A percentile compares a stretch with the other conserved stretches of the same genome.
phyloP scores from a whole-genome alignment of 495 filamentous ascomycete genomes.

The Hypoxylon intermedium region DNA sequence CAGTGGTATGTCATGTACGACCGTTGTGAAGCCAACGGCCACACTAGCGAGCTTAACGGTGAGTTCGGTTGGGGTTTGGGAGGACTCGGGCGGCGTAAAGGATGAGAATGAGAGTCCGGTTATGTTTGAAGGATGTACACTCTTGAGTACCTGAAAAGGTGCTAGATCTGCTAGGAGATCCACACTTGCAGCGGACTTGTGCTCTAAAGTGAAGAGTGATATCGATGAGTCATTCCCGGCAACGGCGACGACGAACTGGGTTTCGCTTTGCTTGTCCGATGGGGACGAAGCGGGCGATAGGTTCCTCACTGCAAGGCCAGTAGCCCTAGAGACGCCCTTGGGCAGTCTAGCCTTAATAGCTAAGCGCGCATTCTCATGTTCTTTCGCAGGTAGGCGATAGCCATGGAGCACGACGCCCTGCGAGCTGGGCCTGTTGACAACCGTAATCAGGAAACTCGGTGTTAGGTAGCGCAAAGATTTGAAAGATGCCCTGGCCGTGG shows the following conservation, averaged over 20 bases:
- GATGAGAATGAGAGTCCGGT: slow-evolving; percentile 83
- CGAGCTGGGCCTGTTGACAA: slow-evolving; percentile 56
- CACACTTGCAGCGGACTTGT: slow-evolving; percentile 49
- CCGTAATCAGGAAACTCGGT: slow-evolving; percentile 74
- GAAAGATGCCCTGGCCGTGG: slow-evolving; percentile 60
- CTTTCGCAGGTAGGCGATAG: slow-evolving; percentile 53
- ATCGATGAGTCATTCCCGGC: slow-evolving; percentile 85
- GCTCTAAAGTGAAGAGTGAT: slow-evolving; percentile 75
- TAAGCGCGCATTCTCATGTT: slow-evolving; percentile 51
- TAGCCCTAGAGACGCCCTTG: slow-evolving; percentile 56
- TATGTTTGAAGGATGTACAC: slow-evolving; percentile 84
- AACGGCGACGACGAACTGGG: slow-evolving; percentile 81
- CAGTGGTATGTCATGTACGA: slow-evolving; percentile 84
- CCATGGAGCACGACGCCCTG: slow-evolving; percentile 61
- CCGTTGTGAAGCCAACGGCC: slow-evolving; percentile 82
- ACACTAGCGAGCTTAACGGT: slow-evolving; percentile 77
- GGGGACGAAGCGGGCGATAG: slow-evolving; percentile 61
- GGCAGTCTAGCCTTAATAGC: slow-evolving; percentile 53
- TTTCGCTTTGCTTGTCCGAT: slow-evolving; percentile 56
- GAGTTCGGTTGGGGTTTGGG: slow-evolving; percentile 62
- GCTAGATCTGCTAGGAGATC: slow-evolving; percentile 64
- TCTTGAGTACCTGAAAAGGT: slow-evolving; percentile 67
- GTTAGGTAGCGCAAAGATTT: slow-evolving; percentile 80
- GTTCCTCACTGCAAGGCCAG: slow-evolving; percentile 75
- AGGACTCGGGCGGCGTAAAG: slow-evolving; percentile 63